Evolutionary conservation across 768 basidiomycete species (phyloP), one percentile per base, ranked within the genome.

Genomic region (Auricularia sp.): DNA sequence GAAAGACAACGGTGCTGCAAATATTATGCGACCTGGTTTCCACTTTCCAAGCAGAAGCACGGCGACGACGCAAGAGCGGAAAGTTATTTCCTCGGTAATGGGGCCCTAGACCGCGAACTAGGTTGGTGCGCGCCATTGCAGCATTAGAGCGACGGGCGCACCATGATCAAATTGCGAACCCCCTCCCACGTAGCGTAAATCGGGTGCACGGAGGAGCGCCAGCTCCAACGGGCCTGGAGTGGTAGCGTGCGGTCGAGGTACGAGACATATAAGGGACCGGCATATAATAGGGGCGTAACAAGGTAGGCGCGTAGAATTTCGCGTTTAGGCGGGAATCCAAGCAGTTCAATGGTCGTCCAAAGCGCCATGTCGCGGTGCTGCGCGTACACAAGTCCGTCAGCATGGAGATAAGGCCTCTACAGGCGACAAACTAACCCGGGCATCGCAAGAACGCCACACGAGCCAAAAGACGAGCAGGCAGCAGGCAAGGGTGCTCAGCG

Each of bases 1-100:
- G 70, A 99, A 99, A 64, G 87, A 85, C 11, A 97, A 75, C 0
- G 97, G 97, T 2, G 88, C 82, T 0, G 89, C 75, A 68, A 92
- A 90, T 61, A 97, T 83, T 80, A 95, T 86, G 42, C 80, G 79
- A 51, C 66, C 70, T 29, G 68, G 79, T 0, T 83, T 81, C 1
- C 80, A 78, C 18, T 84, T 84, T 0, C 87, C 82, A 61, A 96
- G 80, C 64, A 85, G 79, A 68, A 91, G 89, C 7, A 86, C 80
- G 2, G 87, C 78, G 21, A 97, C 78, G 35, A 96, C 81, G 72
- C 92, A 94, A 0, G 90, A 86, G 34, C 97, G 80, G 72, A 97
- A 98, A 7, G 92, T 90, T 33, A 97, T 65, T 74, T 98, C 96
- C 76, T 99, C 96, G 0, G 95, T 95, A 39, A 94, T 74, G 0